Evolutionary conservation across 371 early-diverging fungal species (phyloP).

Genomic region (Batkoa obscura): DNA sequence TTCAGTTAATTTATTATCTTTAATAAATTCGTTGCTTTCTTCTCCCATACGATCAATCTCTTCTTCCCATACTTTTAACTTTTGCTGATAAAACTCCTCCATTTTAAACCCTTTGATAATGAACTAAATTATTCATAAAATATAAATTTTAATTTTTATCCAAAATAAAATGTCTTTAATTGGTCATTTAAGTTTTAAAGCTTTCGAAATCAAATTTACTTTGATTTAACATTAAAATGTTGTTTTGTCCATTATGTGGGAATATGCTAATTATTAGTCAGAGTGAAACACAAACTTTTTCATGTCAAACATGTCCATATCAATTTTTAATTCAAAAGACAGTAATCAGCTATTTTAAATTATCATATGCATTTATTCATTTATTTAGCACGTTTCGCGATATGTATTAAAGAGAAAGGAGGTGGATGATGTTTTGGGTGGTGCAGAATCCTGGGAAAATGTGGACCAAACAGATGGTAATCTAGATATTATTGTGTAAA

Average conservation of each 20-base stretch:
- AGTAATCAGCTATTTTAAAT: constrained; percentile 11
- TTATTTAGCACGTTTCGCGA: background rate
- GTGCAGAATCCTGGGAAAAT: constrained; percentile 79
- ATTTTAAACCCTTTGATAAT: no score
- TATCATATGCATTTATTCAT: background rate
- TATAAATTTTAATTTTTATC: no score
- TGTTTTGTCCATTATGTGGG: constrained; percentile 75
- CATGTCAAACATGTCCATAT: constrained; percentile 81
- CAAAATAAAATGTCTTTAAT: no score
- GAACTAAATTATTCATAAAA: no score
- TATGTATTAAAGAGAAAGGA: constrained; percentile 50
- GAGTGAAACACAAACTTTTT: constrained; percentile 43
- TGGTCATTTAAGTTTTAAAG: no score
- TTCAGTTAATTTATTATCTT: no score
- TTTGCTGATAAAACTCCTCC: no score
- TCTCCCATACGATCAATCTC: no score
- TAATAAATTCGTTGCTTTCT: no score
- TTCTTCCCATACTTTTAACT: no score
- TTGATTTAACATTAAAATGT: constrained; percentile 20
- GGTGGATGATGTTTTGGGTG: constrained; percentile 88
- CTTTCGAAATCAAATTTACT: no score
- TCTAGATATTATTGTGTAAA: background rate
- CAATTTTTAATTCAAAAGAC: constrained; percentile 38
- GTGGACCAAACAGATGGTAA: constrained; percentile 75
- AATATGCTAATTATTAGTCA: constrained; percentile 61